These are phyloP conservation scores for Obelidium mucronatum DNA, from an alignment of 192 early-diverging fungal genomes.

Conservation along the genomic window DNA sequence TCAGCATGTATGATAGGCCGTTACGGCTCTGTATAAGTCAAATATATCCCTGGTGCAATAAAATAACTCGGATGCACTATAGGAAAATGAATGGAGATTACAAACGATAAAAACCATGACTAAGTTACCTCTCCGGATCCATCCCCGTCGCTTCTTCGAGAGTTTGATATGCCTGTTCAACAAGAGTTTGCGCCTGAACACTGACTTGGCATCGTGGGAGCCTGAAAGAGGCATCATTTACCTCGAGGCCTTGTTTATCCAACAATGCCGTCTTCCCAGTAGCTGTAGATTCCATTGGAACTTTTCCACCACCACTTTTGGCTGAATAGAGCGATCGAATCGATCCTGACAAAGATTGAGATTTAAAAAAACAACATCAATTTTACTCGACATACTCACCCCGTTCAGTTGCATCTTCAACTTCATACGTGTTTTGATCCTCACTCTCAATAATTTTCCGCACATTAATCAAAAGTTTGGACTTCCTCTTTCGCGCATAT, in stretches of 20 bases:
- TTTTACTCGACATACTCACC: constrained; percentile 7
- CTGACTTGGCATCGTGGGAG: constrained; percentile 45
- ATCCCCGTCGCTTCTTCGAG: constrained; percentile 23
- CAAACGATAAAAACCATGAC: background rate
- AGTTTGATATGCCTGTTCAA: constrained; percentile 47
- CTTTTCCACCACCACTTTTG: constrained; percentile 17
- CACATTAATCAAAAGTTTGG: constrained; percentile 33
- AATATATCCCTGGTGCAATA: constrained; percentile 52
- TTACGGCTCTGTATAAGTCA: constrained; percentile 69
- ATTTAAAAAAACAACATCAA: background rate
- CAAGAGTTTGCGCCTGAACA: constrained; percentile 48
- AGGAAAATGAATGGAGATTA: background rate
- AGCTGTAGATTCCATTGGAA: background rate
- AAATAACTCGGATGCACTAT: constrained; percentile 38
- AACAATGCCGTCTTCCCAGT: constrained; percentile 13
- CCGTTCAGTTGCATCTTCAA: constrained; percentile 44
- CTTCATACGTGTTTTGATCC: constrained; percentile 50
- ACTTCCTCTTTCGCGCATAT: constrained; percentile 28
- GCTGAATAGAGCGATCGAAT: constrained; percentile 16
- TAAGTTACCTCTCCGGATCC: constrained; percentile 32
- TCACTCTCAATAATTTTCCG: constrained; percentile 47
- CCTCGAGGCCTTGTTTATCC: constrained; percentile 22
- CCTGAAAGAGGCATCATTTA: constrained; percentile 29
- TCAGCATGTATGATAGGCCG: constrained; percentile 68
- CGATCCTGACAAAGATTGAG: constrained; percentile 19